Evolutionary conservation across 2,329 filamentous ascomycete species (phyloP).

Genomic region (Thermomyces lanuginosus): DNA sequence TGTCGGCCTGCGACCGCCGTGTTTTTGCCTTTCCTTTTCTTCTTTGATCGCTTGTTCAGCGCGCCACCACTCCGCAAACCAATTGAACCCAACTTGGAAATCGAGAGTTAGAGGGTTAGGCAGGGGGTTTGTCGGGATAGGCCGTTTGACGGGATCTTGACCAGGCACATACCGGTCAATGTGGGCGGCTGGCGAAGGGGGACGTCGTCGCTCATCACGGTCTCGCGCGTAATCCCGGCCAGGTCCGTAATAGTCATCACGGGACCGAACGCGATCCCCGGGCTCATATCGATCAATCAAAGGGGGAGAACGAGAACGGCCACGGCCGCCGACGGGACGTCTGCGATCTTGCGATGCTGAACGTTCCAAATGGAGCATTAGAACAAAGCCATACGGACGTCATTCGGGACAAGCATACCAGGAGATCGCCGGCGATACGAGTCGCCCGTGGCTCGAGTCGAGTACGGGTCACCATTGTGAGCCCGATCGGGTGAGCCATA

Average conservation of each 20-base stretch:
- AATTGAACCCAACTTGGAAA: constrained; percentile 51
- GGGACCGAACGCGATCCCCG: constrained; percentile 31
- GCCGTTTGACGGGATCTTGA: constrained; percentile 39
- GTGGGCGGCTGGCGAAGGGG: constrained; percentile 39
- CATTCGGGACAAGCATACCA: constrained; percentile 18
- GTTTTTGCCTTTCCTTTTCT: constrained; percentile 45
- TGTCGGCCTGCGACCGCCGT: constrained; percentile 39
- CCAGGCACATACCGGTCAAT: constrained; percentile 52
- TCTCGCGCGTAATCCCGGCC: constrained; percentile 31
- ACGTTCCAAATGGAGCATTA: constrained; percentile 1
- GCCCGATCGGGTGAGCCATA: constrained; percentile 29
- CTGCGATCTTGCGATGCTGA: constrained; percentile 27
- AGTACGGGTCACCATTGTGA: constrained; percentile 26
- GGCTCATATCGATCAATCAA: constrained; percentile 51
- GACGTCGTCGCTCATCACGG: constrained; percentile 42
- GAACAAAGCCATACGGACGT: background rate
- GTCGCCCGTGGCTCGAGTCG: no score
- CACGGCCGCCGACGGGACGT: constrained; percentile 22
- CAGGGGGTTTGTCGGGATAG: constrained; percentile 39
- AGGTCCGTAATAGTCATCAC: constrained; percentile 42
- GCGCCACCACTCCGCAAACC: constrained; percentile 53
- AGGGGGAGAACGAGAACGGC: constrained; percentile 43
- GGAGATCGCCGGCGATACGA: constrained; percentile 32
- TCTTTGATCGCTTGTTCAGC: constrained; percentile 47
- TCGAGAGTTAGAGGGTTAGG: constrained; percentile 47